These are phyloP conservation scores for Pseudevernia furfuracea DNA, from an alignment of 495 filamentous ascomycete species.

Conservation along the genomic window DNA sequence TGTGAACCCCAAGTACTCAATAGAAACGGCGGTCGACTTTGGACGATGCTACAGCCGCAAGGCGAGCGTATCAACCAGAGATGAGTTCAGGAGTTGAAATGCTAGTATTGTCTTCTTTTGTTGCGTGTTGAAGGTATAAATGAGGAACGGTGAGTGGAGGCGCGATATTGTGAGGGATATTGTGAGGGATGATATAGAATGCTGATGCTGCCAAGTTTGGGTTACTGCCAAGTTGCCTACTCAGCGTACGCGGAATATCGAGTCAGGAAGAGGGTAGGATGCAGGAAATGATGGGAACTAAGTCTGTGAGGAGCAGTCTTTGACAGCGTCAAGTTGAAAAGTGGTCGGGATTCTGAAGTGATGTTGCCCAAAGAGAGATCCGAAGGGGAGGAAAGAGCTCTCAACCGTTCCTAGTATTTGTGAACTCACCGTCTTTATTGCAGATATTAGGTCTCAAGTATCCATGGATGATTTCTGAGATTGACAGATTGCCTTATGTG, in stretches of 20 bases:
- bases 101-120: background rate
- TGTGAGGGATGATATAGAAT: background rate
- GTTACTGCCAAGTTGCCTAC: background rate
- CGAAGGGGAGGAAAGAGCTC: background rate
- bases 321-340: background rate
- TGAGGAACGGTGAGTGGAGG: background rate
- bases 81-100: background rate
- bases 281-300: background rate
- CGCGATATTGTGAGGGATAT: background rate
- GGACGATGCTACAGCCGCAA: background rate
- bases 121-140: background rate
- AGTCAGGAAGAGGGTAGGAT: background rate
- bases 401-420: background rate
- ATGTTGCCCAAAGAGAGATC: background rate
- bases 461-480: background rate
- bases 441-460: background rate
- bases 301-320: background rate
- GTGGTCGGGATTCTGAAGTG: background rate
- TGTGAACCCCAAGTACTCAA: background rate
- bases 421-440: background rate
- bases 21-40: background rate
- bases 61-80: background rate
- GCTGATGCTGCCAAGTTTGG: background rate
- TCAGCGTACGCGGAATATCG: background rate
- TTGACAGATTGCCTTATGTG: background rate